A percentile compares a stretch with the other conserved stretches of the same genome.
phyloP scores from a whole-genome alignment of 2,329 filamentous ascomycete genomes.

The Helminthosporium solani region DNA sequence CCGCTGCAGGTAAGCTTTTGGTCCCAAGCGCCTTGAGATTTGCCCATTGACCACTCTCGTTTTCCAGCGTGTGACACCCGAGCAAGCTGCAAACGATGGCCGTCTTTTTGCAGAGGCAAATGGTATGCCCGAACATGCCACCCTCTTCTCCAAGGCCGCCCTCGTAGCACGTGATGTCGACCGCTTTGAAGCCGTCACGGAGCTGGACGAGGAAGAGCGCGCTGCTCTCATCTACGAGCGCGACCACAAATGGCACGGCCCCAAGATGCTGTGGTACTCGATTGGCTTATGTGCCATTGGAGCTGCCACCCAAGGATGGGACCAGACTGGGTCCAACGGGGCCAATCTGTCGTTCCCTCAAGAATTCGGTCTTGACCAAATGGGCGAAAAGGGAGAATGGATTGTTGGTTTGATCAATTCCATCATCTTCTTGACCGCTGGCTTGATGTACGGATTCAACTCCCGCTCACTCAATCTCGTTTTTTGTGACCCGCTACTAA shows the following conservation, averaged over 20 bases:
- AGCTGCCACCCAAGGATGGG: constrained; percentile 68
- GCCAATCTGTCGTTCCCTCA: constrained; percentile 63
- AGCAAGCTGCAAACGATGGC: constrained; percentile 55
- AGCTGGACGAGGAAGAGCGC: constrained; percentile 62
- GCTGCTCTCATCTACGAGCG: constrained; percentile 61
- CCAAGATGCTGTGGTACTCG: constrained; percentile 63
- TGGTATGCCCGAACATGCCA: constrained; percentile 59
- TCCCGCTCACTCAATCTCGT: constrained; percentile 3
- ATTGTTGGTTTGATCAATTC: constrained; percentile 37
- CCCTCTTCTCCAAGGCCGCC: constrained; percentile 66
- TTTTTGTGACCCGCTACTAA: not conserved
- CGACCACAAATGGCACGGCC: constrained; percentile 63
- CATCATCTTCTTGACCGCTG: constrained; percentile 44
- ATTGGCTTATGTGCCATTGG: constrained; percentile 68
- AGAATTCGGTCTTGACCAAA: constrained; percentile 51
- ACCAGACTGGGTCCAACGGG: constrained; percentile 57
- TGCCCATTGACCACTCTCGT: constrained; percentile 28
- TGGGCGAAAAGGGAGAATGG: constrained; percentile 26
- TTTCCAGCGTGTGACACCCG: constrained; percentile 50
- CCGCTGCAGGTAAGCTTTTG: constrained; percentile 46
- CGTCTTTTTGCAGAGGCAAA: constrained; percentile 63
- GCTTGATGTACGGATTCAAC: constrained; percentile 36
- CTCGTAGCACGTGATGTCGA: constrained; percentile 71
- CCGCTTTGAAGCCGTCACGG: constrained; percentile 62
- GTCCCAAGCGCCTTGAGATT: constrained; percentile 9